Evolutionary conservation across 2,329 filamentous ascomycete species (phyloP).

Genomic region (Myrmaecium sp.): DNA sequence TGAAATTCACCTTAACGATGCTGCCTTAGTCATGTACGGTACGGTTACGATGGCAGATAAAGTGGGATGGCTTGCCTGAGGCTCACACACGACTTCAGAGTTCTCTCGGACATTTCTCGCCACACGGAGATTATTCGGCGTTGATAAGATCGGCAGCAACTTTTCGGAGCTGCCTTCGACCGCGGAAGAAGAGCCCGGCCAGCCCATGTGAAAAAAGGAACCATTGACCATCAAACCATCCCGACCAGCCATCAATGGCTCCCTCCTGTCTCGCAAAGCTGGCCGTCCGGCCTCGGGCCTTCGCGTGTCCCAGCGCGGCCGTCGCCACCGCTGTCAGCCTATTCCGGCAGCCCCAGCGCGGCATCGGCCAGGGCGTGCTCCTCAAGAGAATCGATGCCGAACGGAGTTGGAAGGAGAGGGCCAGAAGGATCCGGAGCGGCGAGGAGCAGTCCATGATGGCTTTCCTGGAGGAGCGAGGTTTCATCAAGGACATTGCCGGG

Average conservation of each 20-base stretch:
- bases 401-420: conserved; percentile 11
- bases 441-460: conserved; percentile 35
- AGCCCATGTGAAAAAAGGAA: no score
- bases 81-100: no score
- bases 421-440: conserved; percentile 12
- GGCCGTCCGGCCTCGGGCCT: conserved; percentile 10
- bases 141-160: no score
- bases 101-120: no score
- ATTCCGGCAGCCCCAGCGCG: conserved; percentile 8
- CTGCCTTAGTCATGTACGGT: no score
- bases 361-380: conserved; percentile 9
- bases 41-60: no score
- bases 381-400: conserved; percentile 8
- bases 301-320: conserved; percentile 13
- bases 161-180: no score
- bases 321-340: conserved; percentile 7
- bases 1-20: no score
- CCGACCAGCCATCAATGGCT: conserved; percentile 8
- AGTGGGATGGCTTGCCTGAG: no score
- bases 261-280: conserved; percentile 1
- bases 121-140: no score
- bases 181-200: no score
- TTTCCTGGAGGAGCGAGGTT: conserved; percentile 53
- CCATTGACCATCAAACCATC: no score
- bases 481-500: conserved; percentile 60